Percentiles rank a stretch among this genome's conserved stretches.
Evolutionary conservation across 257 asterid genomes (phyloP).

Genomic region (Coffea canephora): DNA sequence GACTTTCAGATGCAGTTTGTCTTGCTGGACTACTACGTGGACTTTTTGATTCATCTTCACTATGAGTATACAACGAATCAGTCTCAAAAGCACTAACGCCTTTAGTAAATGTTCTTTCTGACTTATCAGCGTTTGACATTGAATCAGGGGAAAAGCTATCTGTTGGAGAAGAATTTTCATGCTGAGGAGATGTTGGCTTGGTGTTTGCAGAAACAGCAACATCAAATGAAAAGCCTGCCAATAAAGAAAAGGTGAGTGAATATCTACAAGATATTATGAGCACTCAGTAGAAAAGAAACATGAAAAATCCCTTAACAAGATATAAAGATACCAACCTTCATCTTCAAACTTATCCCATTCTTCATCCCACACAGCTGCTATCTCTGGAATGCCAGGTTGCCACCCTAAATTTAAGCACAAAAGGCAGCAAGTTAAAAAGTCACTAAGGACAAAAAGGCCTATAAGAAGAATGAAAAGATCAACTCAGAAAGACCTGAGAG

Average conservation of each 20-base stretch:
- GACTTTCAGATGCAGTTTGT: conserved; percentile 56
- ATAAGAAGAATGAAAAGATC: not conserved
- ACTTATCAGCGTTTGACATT: conserved; percentile 47
- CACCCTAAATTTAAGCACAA: conserved; percentile 56
- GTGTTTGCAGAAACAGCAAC: conserved; percentile 52
- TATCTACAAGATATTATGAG: not conserved
- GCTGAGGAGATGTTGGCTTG: conserved; percentile 42
- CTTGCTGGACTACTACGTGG: conserved; percentile 70
- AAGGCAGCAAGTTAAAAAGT: conserved; percentile 5
- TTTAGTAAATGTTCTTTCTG: conserved; percentile 49
- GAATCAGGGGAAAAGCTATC: conserved; percentile 59
- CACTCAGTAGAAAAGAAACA: not conserved
- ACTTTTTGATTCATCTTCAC: conserved; percentile 85
- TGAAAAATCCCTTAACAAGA: not conserved
- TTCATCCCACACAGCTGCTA: conserved; percentile 93
- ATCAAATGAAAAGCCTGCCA: conserved; percentile 80
- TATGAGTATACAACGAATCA: conserved; percentile 49
- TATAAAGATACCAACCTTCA: conserved; percentile 61
- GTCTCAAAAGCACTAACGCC: conserved; percentile 52
- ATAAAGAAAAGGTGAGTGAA: conserved; percentile 21
- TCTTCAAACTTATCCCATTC: conserved; percentile 99
- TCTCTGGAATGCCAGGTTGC: conserved; percentile 92
- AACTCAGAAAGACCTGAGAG: not conserved
- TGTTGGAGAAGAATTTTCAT: conserved; percentile 59
- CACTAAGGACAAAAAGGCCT: not conserved